Conservation (phyloP, 2,329 filamentous ascomycete species). For the Dactylellina parvicollis region DNA sequence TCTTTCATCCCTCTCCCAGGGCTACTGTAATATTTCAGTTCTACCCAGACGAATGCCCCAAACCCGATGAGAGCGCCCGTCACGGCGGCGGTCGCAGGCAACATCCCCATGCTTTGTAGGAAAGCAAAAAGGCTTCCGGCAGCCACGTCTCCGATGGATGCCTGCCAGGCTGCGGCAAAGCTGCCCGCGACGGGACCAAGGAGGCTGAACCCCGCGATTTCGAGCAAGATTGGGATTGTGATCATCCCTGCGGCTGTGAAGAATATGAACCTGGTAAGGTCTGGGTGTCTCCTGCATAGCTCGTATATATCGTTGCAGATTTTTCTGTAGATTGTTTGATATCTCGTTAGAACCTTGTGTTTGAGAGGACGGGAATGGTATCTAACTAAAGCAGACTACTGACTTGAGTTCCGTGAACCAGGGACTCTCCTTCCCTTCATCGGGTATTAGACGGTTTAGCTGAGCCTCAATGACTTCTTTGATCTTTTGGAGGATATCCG, state of each 20-base stretch:
- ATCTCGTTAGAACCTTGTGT: too few species aligned
- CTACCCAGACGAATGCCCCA: conserved; percentile 30
- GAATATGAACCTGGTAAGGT: conserved; percentile 23
- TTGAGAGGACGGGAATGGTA: too few species aligned
- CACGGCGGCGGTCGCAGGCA: conserved; percentile 4
- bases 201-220: conserved; percentile 34
- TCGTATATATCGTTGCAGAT: conserved; percentile 13
- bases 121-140: conserved; percentile 47
- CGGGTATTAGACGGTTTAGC: neutral
- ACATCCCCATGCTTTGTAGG: conserved; percentile 24
- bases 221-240: conserved; percentile 29
- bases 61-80: conserved; percentile 27
- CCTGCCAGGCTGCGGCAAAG: conserved; percentile 27
- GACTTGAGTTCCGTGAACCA: neutral
- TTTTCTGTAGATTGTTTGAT: conserved; percentile 1
- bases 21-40: conserved; percentile 8
- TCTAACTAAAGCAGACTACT: too few species aligned
- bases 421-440: neutral
- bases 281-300: conserved; percentile 12
- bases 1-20: neutral
- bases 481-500: neutral
- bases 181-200: conserved; percentile 19
- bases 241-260: conserved; percentile 6
- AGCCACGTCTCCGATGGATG: conserved; percentile 31
- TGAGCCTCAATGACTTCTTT: neutral